Base-by-base conservation (phyloP, 768 basidiomycete genomes). In the Tricholoma hemisulphureum region DNA sequence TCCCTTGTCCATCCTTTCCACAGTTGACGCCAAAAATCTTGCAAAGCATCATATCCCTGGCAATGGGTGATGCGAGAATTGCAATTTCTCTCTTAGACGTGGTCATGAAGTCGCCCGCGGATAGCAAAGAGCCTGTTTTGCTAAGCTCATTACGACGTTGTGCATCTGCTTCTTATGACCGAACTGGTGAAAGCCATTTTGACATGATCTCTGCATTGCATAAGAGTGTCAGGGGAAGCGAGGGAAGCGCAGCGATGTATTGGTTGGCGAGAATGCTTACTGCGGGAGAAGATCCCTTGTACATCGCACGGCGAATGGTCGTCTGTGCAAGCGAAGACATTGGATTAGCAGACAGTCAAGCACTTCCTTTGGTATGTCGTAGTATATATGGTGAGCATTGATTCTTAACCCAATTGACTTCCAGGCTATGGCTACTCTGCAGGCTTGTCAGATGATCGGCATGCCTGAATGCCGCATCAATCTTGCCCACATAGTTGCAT, bases 271-370 rank as follows among this genome's bases (percentile, higher is more conserved):
- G 89, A 51, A 93, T 93, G 91, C 75, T 93, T 31, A 80, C 77
- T 32, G 87, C 83, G 24, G 91, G 91, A 18, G 91, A 93, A 68
- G 91, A 94, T 70, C 89, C 92, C 3, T 63, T 91, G 48, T 94
- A 83, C 63, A 80, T 93, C 57, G 87, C 85, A 6, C 77, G 90
- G 32, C 77, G 90, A 54, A 82, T 91, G 77, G 77, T 89, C 4
- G 88, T 92, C 6, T 85, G 89, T 62, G 91, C 93, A 2, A 90
- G 89, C 61, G 93, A 95, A 69, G 93, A 95, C 66, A 82, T 95
- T 37, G 92, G 93, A 0, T 73, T 92, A 6, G 91, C 91, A 24
- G 89, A 94, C 70, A 79, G 77, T 37, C 80, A 85, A n/a, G 90
- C 89, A 0, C 76, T 95, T 9, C 88, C 89, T 8, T 72, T 93